Evolutionary conservation across 768 basidiomycete genomes (phyloP).

Genomic region (Xerocomellus intermedius): DNA sequence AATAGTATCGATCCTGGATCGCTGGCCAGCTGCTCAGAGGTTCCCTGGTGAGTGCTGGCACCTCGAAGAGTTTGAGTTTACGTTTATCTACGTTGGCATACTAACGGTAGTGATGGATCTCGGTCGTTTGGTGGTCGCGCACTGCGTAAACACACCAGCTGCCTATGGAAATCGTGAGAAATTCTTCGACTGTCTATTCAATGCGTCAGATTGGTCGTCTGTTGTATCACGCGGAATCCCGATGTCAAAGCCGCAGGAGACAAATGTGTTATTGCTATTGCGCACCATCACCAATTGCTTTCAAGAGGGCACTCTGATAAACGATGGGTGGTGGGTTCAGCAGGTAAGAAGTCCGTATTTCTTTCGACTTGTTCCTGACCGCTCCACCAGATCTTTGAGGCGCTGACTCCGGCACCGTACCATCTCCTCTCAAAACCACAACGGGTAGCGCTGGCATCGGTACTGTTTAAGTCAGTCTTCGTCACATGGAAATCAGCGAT

Average conservation of each 20-base stretch:
- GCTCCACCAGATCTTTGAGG: slow-evolving; percentile 51
- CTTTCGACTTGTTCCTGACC: slow-evolving; percentile 4
- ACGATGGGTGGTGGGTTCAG: slow-evolving; percentile 49
- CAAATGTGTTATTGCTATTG: slow-evolving; percentile 77
- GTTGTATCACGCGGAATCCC: slow-evolving; percentile 50
- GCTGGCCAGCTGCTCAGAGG: slow-evolving; percentile 71
- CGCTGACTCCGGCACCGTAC: slow-evolving; percentile 51
- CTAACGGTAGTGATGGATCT: slow-evolving; percentile 74
- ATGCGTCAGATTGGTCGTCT: slow-evolving; percentile 61
- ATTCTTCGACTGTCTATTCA: slow-evolving; percentile 63
- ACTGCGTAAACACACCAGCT: slow-evolving; percentile 53
- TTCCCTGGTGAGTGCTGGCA: slow-evolving; percentile 57
- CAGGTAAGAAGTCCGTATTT: slow-evolving; percentile 38
- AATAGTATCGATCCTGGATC: slow-evolving; percentile 60
- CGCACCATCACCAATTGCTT: slow-evolving; percentile 80
- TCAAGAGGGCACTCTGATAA: slow-evolving; percentile 47
- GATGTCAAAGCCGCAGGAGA: slow-evolving; percentile 72
- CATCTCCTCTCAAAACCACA: slow-evolving; percentile 62
- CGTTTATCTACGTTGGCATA: background rate
- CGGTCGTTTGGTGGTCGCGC: slow-evolving; percentile 69
- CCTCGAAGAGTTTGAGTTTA: background rate
- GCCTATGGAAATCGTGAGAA: slow-evolving; percentile 42
- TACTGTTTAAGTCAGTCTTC: slow-evolving; percentile 80
- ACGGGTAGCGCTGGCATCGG: slow-evolving; percentile 74
- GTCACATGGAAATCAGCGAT: background rate